Evolutionary conservation across 768 basidiomycete species (phyloP).

Genomic region (Suillus plorans): DNA sequence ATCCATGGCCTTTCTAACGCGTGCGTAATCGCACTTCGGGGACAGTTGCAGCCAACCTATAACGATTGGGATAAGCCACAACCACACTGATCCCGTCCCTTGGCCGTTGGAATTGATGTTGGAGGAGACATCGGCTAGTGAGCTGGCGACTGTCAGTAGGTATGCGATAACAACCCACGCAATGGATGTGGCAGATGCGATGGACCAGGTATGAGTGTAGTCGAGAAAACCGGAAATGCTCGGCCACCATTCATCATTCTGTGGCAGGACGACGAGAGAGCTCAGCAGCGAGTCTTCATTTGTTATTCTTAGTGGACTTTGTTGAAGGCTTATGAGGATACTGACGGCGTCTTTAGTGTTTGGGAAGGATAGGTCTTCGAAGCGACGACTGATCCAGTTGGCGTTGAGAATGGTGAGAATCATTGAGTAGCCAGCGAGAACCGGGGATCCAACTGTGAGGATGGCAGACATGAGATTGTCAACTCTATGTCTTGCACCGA

Average conservation of each 20-base stretch:
- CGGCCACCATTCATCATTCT: slow-evolving; percentile 45
- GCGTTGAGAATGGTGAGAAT: slow-evolving; percentile 45
- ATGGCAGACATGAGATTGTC: slow-evolving; percentile 45
- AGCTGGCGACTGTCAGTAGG: slow-evolving; percentile 37
- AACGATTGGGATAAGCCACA: slow-evolving; percentile 44
- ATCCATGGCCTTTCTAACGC: slow-evolving; percentile 29
- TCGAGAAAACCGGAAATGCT: slow-evolving; percentile 33
- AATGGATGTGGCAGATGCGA: slow-evolving; percentile 40
- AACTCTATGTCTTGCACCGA: slow-evolving; percentile 38
- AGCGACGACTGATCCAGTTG: slow-evolving; percentile 39
- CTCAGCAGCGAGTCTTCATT: slow-evolving; percentile 30
- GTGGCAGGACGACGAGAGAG: slow-evolving; percentile 41
- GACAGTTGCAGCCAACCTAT: slow-evolving; percentile 42
- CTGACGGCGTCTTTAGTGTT: slow-evolving; percentile 25
- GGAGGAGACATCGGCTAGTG: slow-evolving; percentile 15
- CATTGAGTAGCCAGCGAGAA: slow-evolving; percentile 46
- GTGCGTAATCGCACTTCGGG: slow-evolving; percentile 36
- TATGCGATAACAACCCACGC: slow-evolving; percentile 47
- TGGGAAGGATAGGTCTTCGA: slow-evolving; percentile 29
- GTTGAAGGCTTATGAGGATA: slow-evolving; percentile 41
- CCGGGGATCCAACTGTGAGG: slow-evolving; percentile 45
- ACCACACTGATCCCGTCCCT: slow-evolving; percentile 40
- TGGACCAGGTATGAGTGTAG: slow-evolving; percentile 40
- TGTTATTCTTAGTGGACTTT: slow-evolving; percentile 37
- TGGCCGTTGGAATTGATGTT: slow-evolving; percentile 35